Conservation (phyloP, 345 rosid species). For the Salix udensis region DNA sequence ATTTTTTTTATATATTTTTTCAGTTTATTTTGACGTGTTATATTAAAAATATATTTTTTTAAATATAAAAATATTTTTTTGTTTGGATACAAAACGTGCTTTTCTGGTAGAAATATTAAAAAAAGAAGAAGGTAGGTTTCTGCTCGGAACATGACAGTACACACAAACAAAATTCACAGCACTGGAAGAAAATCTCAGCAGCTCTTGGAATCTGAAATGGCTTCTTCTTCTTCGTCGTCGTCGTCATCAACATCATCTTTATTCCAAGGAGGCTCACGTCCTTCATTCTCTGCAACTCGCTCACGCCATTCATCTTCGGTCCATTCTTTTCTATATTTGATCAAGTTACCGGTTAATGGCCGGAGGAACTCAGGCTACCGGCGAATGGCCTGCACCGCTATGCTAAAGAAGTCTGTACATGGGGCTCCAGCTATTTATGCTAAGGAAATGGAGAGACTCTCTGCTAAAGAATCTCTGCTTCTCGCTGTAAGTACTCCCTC, state of each 20-base stretch:
- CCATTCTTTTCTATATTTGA: neutral
- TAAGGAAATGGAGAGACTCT: conserved; percentile 92
- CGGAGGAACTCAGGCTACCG: neutral
- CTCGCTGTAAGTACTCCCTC: conserved; percentile 56
- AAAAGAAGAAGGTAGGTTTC: neutral
- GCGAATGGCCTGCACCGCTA: conserved; percentile 30
- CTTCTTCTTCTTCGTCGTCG: conserved; percentile 21
- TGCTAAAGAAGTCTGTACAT: conserved; percentile 66
- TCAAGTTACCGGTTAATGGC: neutral
- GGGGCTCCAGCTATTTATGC: conserved; percentile 82
- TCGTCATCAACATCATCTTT: neutral
- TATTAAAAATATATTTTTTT: no score
- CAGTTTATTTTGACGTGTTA: no score
- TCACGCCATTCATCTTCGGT: neutral
- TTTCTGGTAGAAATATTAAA: neutral
- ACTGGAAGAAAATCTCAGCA: neutral
- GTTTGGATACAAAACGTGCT: neutral
- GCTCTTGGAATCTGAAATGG: neutral
- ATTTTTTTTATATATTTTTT: no score
- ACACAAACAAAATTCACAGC: neutral
- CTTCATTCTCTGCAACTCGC: neutral
- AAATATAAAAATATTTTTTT: no score
- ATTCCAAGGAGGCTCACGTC: neutral
- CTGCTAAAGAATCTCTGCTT: conserved; percentile 92
- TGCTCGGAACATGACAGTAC: neutral